Percentiles rank a stretch among this genome's conserved stretches.
Conservation (phyloP, 306 rosid genomes). For the Trifolium dubium region DNA sequence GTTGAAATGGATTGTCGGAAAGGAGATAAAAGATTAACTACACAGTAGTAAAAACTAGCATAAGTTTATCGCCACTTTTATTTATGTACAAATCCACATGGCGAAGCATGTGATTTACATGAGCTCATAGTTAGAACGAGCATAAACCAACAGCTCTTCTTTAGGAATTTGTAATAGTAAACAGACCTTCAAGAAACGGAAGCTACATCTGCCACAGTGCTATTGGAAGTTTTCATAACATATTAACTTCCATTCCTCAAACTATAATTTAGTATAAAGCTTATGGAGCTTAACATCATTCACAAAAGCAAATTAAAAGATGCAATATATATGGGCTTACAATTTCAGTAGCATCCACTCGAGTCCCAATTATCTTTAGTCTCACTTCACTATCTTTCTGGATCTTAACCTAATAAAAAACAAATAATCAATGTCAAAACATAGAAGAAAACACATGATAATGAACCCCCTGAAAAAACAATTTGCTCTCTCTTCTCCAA, state of each 20-base stretch:
- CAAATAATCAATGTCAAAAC: constrained; percentile 38
- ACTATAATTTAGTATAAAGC: constrained; percentile 27
- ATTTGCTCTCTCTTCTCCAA: constrained; percentile 9
- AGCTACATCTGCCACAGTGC: constrained; percentile 18
- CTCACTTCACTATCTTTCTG: constrained; percentile 99
- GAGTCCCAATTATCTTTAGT: constrained; percentile 91
- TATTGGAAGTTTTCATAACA: constrained; percentile 6
- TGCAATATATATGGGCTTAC: constrained; percentile 50
- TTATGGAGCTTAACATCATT: constrained; percentile 24
- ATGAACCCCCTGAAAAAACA: background rate
- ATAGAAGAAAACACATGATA: background rate
- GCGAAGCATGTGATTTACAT: constrained; percentile 22
- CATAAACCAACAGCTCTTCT: constrained; percentile 16
- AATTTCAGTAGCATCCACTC: constrained; percentile 97
- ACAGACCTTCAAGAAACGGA: background rate
- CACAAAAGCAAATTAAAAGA: constrained; percentile 24
- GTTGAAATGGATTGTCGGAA: constrained; percentile 6
- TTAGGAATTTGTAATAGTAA: constrained; percentile 1
- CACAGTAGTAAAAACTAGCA: background rate
- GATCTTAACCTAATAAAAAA: constrained; percentile 77
- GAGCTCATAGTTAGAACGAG: constrained; percentile 4
- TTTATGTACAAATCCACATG: background rate
- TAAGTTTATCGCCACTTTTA: background rate
- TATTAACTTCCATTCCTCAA: constrained; percentile 26
- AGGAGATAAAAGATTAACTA: background rate